A percentile compares a stretch with the other conserved stretches of the same genome.
These are phyloP conservation scores for Wallemia hederae DNA, from an alignment of 1,284 basidiomycete genomes.

Conservation along the genomic window DNA sequence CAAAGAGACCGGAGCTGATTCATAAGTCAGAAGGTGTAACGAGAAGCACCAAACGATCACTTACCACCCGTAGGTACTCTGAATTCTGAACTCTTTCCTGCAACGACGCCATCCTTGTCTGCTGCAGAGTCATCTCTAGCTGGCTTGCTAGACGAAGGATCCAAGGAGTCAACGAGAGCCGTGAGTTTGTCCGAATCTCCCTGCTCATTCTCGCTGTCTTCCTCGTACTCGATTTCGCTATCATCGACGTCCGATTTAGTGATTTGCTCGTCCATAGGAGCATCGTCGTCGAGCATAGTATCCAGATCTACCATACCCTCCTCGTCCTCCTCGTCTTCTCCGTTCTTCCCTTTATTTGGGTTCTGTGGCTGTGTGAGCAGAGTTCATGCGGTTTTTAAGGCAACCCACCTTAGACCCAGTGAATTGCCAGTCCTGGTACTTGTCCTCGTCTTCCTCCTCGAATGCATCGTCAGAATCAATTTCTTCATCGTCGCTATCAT, in stretches of 20 bases:
- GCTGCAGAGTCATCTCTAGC: constrained; percentile 21
- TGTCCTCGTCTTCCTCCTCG: constrained; percentile 45
- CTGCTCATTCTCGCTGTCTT: constrained; percentile 21
- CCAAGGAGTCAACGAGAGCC: constrained; percentile 38
- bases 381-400: constrained; percentile 1
- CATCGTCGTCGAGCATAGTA: constrained; percentile 30
- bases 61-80: constrained; percentile 12
- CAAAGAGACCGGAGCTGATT: constrained; percentile 16
- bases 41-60: constrained; percentile 12
- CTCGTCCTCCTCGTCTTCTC: constrained; percentile 21
- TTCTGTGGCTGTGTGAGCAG: not conserved
- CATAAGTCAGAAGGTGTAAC: constrained; percentile 34
- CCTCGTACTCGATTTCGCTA: constrained; percentile 17
- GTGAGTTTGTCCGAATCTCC: constrained; percentile 35
- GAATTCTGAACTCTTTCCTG: constrained; percentile 4
- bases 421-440: constrained; percentile 27
- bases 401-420: constrained; percentile 19
- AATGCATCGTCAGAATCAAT: constrained; percentile 50
- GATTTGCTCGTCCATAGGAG: constrained; percentile 5
- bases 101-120: constrained; percentile 5
- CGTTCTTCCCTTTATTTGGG: not conserved
- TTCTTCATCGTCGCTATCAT: constrained; percentile 41
- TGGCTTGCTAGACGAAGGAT: constrained; percentile 33
- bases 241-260: constrained; percentile 3
- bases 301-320: constrained; percentile 29